Conservation (phyloP, 192 early-diverging fungal genomes). For the Entomortierella beljakovae region DNA sequence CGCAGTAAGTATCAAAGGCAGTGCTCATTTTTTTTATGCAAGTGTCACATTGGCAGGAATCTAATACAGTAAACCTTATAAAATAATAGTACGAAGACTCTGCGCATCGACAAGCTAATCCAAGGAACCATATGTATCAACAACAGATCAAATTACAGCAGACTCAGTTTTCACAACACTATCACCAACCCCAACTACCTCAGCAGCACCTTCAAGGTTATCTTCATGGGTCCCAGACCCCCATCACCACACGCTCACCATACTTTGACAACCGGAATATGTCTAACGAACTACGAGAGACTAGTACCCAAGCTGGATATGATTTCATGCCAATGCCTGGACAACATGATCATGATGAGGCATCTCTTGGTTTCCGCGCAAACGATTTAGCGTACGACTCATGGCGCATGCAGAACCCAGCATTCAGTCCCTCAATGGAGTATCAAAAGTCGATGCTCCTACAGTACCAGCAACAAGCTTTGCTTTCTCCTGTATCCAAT, state of each 20-base stretch:
- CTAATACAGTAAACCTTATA: background rate
- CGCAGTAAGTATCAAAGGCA: slow-evolving; percentile 21
- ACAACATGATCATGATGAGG: slow-evolving; percentile 48
- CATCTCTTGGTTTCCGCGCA: slow-evolving; percentile 43
- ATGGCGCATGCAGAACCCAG: slow-evolving; percentile 34
- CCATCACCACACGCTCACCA: slow-evolving; percentile 43
- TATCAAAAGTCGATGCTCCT: slow-evolving; percentile 44
- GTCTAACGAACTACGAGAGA: slow-evolving; percentile 34
- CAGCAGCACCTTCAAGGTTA: slow-evolving; percentile 26
- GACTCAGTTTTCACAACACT: slow-evolving; percentile 45
- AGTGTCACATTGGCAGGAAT: background rate
- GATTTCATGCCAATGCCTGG: slow-evolving; percentile 40
- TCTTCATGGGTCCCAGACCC: slow-evolving; percentile 47
- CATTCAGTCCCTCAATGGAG: slow-evolving; percentile 30
- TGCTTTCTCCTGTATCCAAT: no score
- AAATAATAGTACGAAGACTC: slow-evolving; percentile 54
- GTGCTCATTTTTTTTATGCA: background rate
- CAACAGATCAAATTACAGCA: slow-evolving; percentile 67
- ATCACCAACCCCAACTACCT: slow-evolving; percentile 11
- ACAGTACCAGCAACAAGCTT: slow-evolving; percentile 52
- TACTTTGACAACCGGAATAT: slow-evolving; percentile 50
- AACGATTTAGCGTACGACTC: slow-evolving; percentile 50
- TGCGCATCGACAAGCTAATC: slow-evolving; percentile 52
- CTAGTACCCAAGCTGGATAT: slow-evolving; percentile 47
- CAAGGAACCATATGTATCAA: slow-evolving; percentile 55